Base-by-base conservation (phyloP, 352 stramenopile genomes). In the Blastocystis sp. region DNA sequence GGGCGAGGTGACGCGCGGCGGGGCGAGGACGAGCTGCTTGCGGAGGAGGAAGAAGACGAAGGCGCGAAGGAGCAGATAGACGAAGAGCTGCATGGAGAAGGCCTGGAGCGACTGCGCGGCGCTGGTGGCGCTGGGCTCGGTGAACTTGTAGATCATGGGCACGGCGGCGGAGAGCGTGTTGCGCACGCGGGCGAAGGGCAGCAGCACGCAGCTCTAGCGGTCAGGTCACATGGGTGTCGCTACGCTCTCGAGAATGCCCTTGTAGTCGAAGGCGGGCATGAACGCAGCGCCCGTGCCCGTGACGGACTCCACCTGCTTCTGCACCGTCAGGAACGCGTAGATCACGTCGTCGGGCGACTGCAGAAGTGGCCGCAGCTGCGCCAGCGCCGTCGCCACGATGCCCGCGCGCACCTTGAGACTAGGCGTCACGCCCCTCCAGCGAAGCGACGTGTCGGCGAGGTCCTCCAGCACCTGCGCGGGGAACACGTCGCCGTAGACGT, bases 31-130 rank as follows among this genome's bases (percentile, higher is more conserved):
- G 65, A 43, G 34, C 5, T 76, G 65, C n/a, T 76, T 76, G 9
- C 65, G 65, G 14, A 76, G 23, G 23, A 76, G 9, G 43, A 76
- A 76, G 65, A 76, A 76, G 43, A 76, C 4, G 38, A 76, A 76
- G 23, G 65, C 65, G 34, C 65, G 34, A 5, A 76, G 65, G 9
- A 76, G 43, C 38, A 76, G 65, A n/a, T 76, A 76, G 14, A 43
- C 38, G 65, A 9, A 19, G 9, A 76, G 43, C 43, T 76, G 65
- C 65, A 76, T 43, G 9, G 34, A 21, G n/a, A 76, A 76, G 9
- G 65, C 65, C 65, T 43, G 23, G 43, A 76, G 34, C 43, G 14
- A 43, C 43, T 76, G 65, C 43, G 17, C 14, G 38, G 14, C 38
- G 43, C 34, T 52, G 34, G 14, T 2, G 21, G 11, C 65, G 14